phyloP scores from a whole-genome alignment of 306 rosid genomes.

The Psophocarpus tetragonolobus region DNA sequence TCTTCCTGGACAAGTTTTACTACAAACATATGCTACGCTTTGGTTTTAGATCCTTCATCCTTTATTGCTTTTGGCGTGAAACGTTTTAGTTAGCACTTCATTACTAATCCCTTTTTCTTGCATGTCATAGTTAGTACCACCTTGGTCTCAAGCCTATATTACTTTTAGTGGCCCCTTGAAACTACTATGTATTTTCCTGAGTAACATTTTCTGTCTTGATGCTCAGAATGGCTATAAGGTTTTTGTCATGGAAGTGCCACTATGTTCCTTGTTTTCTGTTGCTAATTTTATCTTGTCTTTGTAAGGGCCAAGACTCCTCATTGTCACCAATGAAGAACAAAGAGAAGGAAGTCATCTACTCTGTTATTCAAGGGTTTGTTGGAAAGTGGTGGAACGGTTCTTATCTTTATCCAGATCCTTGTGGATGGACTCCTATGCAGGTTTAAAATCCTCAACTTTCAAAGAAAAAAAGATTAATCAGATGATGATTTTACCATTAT shows the following conservation, averaged over 20 bases:
- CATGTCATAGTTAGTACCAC: slow-evolving; percentile 16
- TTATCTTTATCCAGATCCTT: slow-evolving; percentile 66
- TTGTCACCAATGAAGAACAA: slow-evolving; percentile 46
- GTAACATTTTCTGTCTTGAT: slow-evolving; percentile 15
- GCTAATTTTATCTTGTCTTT: not conserved
- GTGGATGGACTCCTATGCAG: slow-evolving; percentile 73
- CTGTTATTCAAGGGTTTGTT: slow-evolving; percentile 51
- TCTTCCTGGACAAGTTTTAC: not conserved
- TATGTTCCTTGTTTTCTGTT: slow-evolving; percentile 23
- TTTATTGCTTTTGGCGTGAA: not conserved
- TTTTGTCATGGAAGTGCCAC: slow-evolving; percentile 1
- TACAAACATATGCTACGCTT: not conserved
- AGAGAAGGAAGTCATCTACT: slow-evolving; percentile 52
- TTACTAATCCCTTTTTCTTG: slow-evolving; percentile 12
- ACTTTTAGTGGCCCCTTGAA: slow-evolving; percentile 17
- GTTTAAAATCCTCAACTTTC: slow-evolving; percentile 14
- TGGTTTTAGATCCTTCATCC: slow-evolving; percentile 3
- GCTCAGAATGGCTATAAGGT: slow-evolving; percentile 22
- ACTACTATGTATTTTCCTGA: not conserved
- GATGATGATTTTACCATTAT: not conserved
- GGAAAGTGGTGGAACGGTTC: slow-evolving; percentile 65
- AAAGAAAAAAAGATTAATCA: not conserved
- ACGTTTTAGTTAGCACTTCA: not conserved
- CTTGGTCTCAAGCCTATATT: not conserved
- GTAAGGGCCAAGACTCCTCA: slow-evolving; percentile 30